A percentile compares a stretch with the other conserved stretches of the same genome.
Conservation (phyloP, 352 stramenopile genomes). For the Globisporangium abappressorium region DNA sequence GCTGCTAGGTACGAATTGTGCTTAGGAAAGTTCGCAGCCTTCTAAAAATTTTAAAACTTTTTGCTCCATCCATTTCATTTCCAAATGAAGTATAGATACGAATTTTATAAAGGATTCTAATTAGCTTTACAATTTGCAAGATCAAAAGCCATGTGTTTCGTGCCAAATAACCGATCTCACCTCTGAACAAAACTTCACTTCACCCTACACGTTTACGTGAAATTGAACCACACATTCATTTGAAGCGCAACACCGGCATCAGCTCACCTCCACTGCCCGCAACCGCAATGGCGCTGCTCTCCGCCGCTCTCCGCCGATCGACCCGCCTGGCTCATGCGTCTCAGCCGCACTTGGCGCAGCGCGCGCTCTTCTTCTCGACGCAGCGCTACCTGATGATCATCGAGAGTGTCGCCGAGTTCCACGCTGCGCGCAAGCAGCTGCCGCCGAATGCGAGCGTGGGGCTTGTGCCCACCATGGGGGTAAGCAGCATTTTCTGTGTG, state of each 20-base stretch:
- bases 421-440: slow-evolving; percentile 44
- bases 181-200: no score
- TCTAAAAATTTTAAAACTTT: no score
- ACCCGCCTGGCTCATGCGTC: not conserved
- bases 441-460: slow-evolving; percentile 76
- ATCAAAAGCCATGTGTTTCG: no score
- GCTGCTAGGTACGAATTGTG: no score
- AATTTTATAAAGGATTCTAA: no score
- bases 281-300: slow-evolving; percentile 1
- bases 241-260: not conserved
- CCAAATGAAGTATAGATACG: no score
- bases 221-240: not conserved
- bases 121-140: no score
- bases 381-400: slow-evolving; percentile 25
- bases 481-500: not conserved
- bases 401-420: slow-evolving; percentile 54
- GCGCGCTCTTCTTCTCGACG: slow-evolving; percentile 12
- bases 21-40: no score
- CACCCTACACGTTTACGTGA: not conserved
- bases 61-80: no score
- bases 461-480: slow-evolving; percentile 99
- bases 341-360: not conserved
- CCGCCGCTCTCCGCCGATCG: not conserved
- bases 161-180: no score
- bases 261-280: not conserved